phyloP scores from a whole-genome alignment of 1,284 basidiomycete species.

The Inonotus obliquus region DNA sequence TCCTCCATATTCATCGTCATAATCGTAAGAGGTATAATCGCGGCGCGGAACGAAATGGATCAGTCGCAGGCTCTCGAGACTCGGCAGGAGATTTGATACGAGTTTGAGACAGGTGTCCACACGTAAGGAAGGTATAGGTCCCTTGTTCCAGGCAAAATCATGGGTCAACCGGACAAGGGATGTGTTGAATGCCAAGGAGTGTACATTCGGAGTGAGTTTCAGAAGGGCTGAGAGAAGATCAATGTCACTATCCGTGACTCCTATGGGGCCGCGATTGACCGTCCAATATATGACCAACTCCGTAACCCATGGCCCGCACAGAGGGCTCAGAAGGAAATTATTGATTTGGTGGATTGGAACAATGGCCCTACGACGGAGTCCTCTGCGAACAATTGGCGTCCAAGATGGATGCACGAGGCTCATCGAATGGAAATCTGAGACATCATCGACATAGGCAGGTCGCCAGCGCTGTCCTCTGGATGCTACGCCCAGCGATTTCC shows the following conservation, averaged over 20 bases:
- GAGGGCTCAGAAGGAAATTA: neutral
- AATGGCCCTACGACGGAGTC: neutral
- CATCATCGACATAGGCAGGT: neutral
- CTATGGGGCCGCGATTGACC: neutral
- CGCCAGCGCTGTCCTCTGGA: neutral
- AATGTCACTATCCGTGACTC: neutral
- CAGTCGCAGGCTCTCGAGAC: neutral
- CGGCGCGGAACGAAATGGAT: neutral
- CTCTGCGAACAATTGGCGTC: neutral
- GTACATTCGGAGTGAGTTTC: neutral
- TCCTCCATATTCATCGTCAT: neutral
- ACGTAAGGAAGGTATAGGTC: neutral
- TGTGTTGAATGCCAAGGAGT: neutral
- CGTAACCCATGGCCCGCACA: neutral
- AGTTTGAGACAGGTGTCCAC: neutral
- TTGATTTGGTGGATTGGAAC: neutral
- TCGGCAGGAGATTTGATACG: neutral
- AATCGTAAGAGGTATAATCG: neutral
- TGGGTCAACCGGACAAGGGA: neutral
- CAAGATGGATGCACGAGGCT: constrained; percentile 1
- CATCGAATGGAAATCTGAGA: neutral
- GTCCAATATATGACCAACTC: constrained; percentile 6
- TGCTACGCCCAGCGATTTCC: neutral
- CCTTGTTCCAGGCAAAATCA: neutral
- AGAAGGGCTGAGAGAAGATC: neutral